Evolutionary conservation across 768 basidiomycete species (phyloP).

Genomic region (Phaffia tasmanica): DNA sequence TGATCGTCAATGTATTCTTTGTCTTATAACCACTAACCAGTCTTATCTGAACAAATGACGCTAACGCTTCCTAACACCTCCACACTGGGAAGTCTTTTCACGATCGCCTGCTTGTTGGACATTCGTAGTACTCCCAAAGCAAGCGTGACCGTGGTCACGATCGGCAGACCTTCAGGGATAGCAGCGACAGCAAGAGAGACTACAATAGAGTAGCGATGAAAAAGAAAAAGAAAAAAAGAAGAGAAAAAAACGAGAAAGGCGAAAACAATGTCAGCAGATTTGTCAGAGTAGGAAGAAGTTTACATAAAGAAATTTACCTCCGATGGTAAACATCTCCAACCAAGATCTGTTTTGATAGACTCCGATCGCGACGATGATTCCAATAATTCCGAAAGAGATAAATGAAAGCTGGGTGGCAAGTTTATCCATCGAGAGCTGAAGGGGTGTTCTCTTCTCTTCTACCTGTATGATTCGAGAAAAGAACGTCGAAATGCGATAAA

Average conservation of each 20-base stretch:
- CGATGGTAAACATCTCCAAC: slow-evolving; percentile 98
- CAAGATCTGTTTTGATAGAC: slow-evolving; percentile 72
- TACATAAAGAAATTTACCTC: slow-evolving; percentile 50
- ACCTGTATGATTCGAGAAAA: slow-evolving; percentile 38
- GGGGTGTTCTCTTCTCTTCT: slow-evolving; percentile 81
- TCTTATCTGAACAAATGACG: slow-evolving; percentile 98
- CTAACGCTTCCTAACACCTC: slow-evolving; percentile 87
- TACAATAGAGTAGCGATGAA: slow-evolving; percentile 35
- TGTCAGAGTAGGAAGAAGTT: background rate
- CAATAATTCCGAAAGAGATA: slow-evolving; percentile 86
- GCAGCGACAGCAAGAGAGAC: slow-evolving; percentile 97
- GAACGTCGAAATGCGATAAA: background rate
- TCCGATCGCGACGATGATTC: slow-evolving; percentile 82
- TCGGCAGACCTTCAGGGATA: slow-evolving; percentile 91
- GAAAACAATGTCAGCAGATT: slow-evolving; percentile 26
- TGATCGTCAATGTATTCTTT: background rate
- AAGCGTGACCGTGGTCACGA: slow-evolving; percentile 93
- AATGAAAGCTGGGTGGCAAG: slow-evolving; percentile 83
- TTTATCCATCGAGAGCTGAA: slow-evolving; percentile 93
- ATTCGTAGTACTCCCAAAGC: slow-evolving; percentile 88
- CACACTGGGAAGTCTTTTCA: slow-evolving; percentile 91
- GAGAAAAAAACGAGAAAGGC: background rate
- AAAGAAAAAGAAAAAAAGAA: background rate
- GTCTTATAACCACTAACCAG: slow-evolving; percentile 46
- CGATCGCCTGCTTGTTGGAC: slow-evolving; percentile 89